Base-by-base conservation (phyloP, 108 stramenopile genomes). In the Skeletonema grethae region DNA sequence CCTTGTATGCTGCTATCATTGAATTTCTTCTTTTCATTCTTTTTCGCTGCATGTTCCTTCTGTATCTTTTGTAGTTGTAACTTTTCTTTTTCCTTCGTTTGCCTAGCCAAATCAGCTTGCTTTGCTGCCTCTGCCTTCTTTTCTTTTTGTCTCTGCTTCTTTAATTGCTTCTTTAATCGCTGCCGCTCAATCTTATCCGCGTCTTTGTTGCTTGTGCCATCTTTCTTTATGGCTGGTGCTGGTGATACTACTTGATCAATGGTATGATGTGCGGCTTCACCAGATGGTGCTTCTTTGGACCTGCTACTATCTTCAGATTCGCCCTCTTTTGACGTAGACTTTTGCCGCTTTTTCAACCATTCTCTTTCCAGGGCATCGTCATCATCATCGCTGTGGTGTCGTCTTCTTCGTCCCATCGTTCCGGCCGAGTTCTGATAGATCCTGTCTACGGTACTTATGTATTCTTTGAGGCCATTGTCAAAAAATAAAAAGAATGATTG, bases 111-210 rank as follows among this genome's bases (percentile, higher is more conserved):
- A 30, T 60, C 72, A 16, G 30, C 12, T 8, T 50, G n/a, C 31
- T 61, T 25, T 2, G 72, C 72, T 24, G 46, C 62, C 15, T 13
- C 13, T 18, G 63, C 61, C 34, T 79, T 73, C 57, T 78, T 66
- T 48, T 82, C 75, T 24, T 64, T 73, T 13, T 45, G 56, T 12
- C 67, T 39, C 61, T 73, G 67, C 53, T 78, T 82, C 28, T 77
- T 76, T 4, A 48, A 71, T 25, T 74, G 65, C 22, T 61, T 73
- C 58, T 75, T 79, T 10, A 79, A 16, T 0, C 41, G 31, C 41
- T 55, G 20, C 30, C 59, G 58, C 59, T 79, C 73, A 22, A 75
- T 69, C 59, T 63, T 79, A 24, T 50, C 63, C 5, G 53, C 48
- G 6, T 64, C 50, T 5, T 4, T 43, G 41, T 43, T 15, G 25